Conservation (phyloP, 1,284 basidiomycete species). For the Sporisorium scitamineum region DNA sequence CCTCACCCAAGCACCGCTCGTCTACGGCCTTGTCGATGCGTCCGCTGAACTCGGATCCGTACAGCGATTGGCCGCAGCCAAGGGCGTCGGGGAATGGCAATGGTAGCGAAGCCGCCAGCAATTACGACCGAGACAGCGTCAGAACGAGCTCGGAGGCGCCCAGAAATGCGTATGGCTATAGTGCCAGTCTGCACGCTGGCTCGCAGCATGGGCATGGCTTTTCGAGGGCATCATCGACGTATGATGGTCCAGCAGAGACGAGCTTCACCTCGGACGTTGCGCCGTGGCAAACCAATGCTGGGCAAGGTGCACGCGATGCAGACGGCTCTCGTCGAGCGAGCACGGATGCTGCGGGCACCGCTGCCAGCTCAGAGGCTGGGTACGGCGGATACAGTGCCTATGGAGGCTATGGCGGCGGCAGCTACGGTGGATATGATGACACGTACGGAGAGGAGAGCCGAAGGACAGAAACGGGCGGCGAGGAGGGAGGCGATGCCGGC, state of each 20-base stretch:
- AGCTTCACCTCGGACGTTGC: constrained; percentile 40
- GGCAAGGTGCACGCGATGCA: constrained; percentile 10
- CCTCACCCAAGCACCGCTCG: constrained; percentile 50
- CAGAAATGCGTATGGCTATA: constrained; percentile 15
- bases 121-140: constrained; percentile 38
- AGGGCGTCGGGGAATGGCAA: constrained; percentile 11
- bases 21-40: constrained; percentile 54
- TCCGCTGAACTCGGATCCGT: constrained; percentile 37
- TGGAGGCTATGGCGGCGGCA: constrained; percentile 32
- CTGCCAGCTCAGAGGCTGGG: constrained; percentile 22
- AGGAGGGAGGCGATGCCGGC: constrained; percentile 23
- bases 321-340: constrained; percentile 33
- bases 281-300: constrained; percentile 30
- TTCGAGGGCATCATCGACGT: constrained; percentile 32
- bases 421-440: constrained; percentile 30
- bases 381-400: constrained; percentile 33
- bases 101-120: constrained; percentile 28
- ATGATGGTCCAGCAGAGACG: constrained; percentile 35
- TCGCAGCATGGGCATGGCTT: constrained; percentile 11
- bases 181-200: constrained; percentile 15
- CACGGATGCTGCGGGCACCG: constrained; percentile 14
- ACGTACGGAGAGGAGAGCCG: constrained; percentile 25
- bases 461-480: constrained; percentile 15
- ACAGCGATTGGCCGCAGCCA: constrained; percentile 51
- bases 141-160: constrained; percentile 33